Percentiles rank a stretch among this genome's conserved stretches.
Conservation (phyloP, 2,329 filamentous ascomycete species). For the Cyclaneusma minus region DNA sequence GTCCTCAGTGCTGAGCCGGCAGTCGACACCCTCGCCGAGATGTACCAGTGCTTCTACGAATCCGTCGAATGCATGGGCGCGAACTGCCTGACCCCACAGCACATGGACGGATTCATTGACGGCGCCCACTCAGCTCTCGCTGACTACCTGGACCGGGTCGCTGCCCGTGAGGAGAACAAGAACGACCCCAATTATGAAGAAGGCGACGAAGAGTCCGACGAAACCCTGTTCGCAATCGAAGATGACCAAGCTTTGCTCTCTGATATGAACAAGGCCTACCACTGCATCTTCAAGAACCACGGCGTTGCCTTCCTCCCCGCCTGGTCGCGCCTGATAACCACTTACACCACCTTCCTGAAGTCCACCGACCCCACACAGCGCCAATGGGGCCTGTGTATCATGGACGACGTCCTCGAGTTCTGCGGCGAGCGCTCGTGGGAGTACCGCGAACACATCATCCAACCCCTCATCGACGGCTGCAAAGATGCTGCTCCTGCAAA, state of each 20-base stretch:
- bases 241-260: constrained; percentile 93
- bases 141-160: constrained; percentile 83
- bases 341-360: constrained; percentile 73
- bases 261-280: constrained; percentile 99
- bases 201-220: constrained; percentile 78
- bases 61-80: constrained; percentile 88
- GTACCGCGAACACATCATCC: constrained; percentile 74
- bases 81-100: constrained; percentile 58
- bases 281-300: constrained; percentile 97
- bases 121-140: constrained; percentile 73
- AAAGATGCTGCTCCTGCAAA: constrained; percentile 78
- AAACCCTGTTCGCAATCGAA: constrained; percentile 80
- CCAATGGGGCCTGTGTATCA: constrained; percentile 98
- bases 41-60: constrained; percentile 99
- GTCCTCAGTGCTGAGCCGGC: constrained; percentile 87
- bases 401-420: constrained; percentile 96
- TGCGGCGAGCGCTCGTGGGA: constrained; percentile 78
- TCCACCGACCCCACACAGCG: constrained; percentile 77
- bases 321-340: constrained; percentile 75
- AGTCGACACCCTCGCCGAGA: constrained; percentile 90
- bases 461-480: constrained; percentile 76
- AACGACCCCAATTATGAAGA: constrained; percentile 62
- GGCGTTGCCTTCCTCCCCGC: constrained; percentile 67
- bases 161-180: constrained; percentile 68
- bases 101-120: constrained; percentile 81